Conservation (phyloP, 257 asterid species). For the Marsdenia floribunda region DNA sequence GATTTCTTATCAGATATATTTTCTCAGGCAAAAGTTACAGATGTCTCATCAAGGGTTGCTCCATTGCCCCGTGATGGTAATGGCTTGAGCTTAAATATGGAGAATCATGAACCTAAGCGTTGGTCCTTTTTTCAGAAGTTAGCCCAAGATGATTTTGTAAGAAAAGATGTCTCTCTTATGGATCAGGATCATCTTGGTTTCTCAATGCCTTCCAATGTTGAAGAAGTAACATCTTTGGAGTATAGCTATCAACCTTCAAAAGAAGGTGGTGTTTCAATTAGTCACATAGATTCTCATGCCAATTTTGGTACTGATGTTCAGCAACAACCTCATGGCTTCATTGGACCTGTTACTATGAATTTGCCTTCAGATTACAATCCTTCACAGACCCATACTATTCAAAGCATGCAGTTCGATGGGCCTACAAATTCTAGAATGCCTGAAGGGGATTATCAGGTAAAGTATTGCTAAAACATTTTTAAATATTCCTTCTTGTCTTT, state of each 20-base stretch:
- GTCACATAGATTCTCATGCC: slow-evolving; percentile 34
- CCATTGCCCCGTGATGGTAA: slow-evolving; percentile 46
- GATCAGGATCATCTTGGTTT: slow-evolving; percentile 81
- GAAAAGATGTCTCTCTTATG: slow-evolving; percentile 79
- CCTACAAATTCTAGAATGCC: slow-evolving; percentile 34
- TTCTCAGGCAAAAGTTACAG: slow-evolving; percentile 47
- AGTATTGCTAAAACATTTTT: neutral
- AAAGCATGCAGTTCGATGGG: slow-evolving; percentile 38
- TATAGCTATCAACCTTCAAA: slow-evolving; percentile 44
- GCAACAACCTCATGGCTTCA: slow-evolving; percentile 33
- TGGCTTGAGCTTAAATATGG: slow-evolving; percentile 66
- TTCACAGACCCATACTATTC: slow-evolving; percentile 41
- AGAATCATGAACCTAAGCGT: slow-evolving; percentile 71
- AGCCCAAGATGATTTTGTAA: slow-evolving; percentile 51
- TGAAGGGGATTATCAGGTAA: slow-evolving; percentile 61
- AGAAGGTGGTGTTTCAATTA: slow-evolving; percentile 29
- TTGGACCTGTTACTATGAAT: slow-evolving; percentile 38
- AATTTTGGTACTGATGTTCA: slow-evolving; percentile 36
- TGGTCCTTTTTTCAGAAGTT: slow-evolving; percentile 79
- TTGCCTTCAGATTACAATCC: slow-evolving; percentile 52
- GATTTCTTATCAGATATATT: slow-evolving; percentile 80
- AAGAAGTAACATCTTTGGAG: slow-evolving; percentile 39
- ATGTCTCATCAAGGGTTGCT: slow-evolving; percentile 33
- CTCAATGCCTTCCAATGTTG: slow-evolving; percentile 41
- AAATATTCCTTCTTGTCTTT: neutral